A percentile compares a stretch with the other conserved stretches of the same genome.
Conservation (phyloP, 495 filamentous ascomycete genomes). For the Penicillium soppii region DNA sequence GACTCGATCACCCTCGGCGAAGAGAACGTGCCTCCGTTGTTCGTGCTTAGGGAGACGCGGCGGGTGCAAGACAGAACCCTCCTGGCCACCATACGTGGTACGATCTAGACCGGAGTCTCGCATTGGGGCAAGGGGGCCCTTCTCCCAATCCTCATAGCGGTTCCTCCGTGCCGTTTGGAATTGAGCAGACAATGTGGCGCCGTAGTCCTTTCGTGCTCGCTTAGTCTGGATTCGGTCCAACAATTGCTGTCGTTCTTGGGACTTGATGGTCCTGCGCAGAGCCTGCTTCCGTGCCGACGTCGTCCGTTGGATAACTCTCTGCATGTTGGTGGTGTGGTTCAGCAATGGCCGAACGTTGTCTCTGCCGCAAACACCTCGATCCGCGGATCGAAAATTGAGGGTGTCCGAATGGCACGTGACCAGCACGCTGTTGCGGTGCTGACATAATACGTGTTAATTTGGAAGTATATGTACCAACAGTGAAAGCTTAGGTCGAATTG, state of each 20-base stretch:
- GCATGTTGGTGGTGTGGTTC: slow-evolving; percentile 53
- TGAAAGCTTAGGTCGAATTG: too few species aligned
- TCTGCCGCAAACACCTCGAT: slow-evolving; percentile 14
- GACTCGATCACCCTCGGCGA: slow-evolving; percentile 72
- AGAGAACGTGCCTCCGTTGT: slow-evolving; percentile 58
- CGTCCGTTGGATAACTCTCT: slow-evolving; percentile 71
- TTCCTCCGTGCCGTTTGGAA: slow-evolving; percentile 30
- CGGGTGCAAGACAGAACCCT: slow-evolving; percentile 34
- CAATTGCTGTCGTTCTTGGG: slow-evolving; percentile 34
- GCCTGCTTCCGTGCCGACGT: slow-evolving; percentile 64
- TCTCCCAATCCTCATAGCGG: slow-evolving; percentile 68
- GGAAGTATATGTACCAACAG: too few species aligned
- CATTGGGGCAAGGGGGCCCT: slow-evolving; percentile 73
- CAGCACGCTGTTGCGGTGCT: background rate
- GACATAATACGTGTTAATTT: too few species aligned
- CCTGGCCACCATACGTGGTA: slow-evolving; percentile 50
- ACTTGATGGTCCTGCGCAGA: slow-evolving; percentile 46
- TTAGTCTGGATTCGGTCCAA: slow-evolving; percentile 32
- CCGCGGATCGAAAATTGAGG: slow-evolving; percentile 40
- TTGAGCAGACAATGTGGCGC: slow-evolving; percentile 30
- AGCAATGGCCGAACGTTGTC: slow-evolving; percentile 35
- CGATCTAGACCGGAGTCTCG: slow-evolving; percentile 58
- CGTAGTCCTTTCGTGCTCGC: slow-evolving; percentile 32
- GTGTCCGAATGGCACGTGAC: slow-evolving; percentile 25
- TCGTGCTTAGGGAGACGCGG: slow-evolving; percentile 40